A percentile compares a stretch with the other conserved stretches of the same genome.
Evolutionary conservation across 1,284 basidiomycete genomes (phyloP).

Genomic region (Xerocomus amazonicus): DNA sequence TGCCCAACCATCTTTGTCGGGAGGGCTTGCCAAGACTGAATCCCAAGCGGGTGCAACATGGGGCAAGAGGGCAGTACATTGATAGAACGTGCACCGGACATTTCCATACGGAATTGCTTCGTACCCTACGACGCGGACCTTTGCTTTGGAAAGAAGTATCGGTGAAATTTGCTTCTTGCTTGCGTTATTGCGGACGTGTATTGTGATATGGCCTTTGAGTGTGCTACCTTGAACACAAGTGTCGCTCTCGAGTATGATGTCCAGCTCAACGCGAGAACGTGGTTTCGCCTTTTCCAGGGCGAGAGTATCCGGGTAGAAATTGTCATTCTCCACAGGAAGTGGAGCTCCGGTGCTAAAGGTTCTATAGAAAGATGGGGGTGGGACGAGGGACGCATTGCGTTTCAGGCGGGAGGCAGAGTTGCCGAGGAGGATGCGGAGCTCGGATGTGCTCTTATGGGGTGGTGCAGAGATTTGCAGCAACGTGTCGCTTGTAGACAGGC

Average conservation of each 20-base stretch:
- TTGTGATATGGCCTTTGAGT: conserved; percentile 70
- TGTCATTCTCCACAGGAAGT: conserved; percentile 13
- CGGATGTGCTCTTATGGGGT: conserved; percentile 46
- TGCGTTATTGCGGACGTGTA: conserved; percentile 60
- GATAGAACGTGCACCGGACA: conserved; percentile 83
- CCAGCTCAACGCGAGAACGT: conserved; percentile 77
- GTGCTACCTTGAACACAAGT: conserved; percentile 80
- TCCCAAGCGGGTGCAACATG: conserved; percentile 46
- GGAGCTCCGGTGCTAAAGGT: conserved; percentile 3
- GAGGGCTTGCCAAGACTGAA: conserved; percentile 48
- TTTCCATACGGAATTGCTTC: conserved; percentile 67
- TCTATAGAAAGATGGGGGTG: conserved; percentile 19
- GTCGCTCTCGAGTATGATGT: conserved; percentile 76
- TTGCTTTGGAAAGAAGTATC: conserved; percentile 73
- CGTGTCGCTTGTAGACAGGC: conserved; percentile 48
- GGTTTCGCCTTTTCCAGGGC: conserved; percentile 62
- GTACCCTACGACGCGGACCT: conserved; percentile 85
- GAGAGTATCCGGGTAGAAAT: conserved; percentile 30
- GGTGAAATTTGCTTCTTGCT: conserved; percentile 50
- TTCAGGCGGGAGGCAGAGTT: conserved; percentile 54
- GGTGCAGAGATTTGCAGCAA: conserved; percentile 47
- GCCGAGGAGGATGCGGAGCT: conserved; percentile 60
- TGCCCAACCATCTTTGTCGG: conserved; percentile 73
- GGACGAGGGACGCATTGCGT: conserved; percentile 46
- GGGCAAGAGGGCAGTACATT: conserved; percentile 65